Base-by-base conservation (phyloP, 768 basidiomycete species). In the Albatrellus ellisii region DNA sequence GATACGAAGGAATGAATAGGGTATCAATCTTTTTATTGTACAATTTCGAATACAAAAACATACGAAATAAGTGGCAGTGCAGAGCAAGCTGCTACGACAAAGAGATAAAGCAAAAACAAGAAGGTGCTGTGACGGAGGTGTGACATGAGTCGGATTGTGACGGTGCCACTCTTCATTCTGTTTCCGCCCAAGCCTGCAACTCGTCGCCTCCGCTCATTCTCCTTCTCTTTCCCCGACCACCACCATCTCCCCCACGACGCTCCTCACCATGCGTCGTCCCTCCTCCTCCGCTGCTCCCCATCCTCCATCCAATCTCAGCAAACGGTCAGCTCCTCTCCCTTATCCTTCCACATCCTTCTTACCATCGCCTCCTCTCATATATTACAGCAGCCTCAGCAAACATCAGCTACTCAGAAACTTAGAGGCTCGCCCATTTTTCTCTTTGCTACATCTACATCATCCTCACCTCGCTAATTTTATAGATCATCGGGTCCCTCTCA, bases 401-500 rank as follows among this genome's bases (percentile, higher is more conserved):
- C 26, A 29, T 20, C 63, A 64, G 39, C 61, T 71, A 48, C 49
- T 62, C 41, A 61, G 59, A 54, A 58, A 54, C 45, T 52, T 69
- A 38, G 54, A 69, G 64, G 69, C 69, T 22, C 3, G 12, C 33
- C 38, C 26, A 29, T 35, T 3, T 31, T 27, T 33, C 37, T 29
- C 42, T 44, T 26, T 17, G 34, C 39, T 28, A 10, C 37, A 18
- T 35, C 41, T 14, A 18, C 43, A 50, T 37, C 58, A 25, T 26
- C 35, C 33, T 27, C 21, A 22, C 33, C 15, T 31, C 40, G 39
- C n/a, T n/a, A n/a, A n/a, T n/a, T n/a, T n/a, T 42, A 20, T 52
- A 70, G 69, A 64, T 66, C 55, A 52, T 67, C 47, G 61, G 66
- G 41, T 48, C 60, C 26, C 58, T 64, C 45, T 53, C 58, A 26